phyloP scores from a whole-genome alignment of 2,329 filamentous ascomycete species.

The Conoideocrella luteorostrata region DNA sequence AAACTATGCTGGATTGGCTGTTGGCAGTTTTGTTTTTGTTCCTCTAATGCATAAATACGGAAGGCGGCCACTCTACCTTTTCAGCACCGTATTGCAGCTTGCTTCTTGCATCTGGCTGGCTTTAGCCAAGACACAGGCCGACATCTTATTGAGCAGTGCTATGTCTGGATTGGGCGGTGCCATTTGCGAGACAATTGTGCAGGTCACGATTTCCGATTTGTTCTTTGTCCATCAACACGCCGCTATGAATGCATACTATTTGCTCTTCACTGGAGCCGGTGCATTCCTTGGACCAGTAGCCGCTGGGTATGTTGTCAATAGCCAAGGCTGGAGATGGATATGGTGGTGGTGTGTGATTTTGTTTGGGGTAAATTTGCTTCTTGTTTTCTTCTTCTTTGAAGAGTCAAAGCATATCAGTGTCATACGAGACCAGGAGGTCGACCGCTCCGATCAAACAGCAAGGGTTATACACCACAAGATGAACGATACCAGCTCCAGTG shows the following conservation, averaged over 20 bases:
- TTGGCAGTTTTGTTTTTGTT: conserved; percentile 28
- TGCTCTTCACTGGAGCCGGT: conserved; percentile 20
- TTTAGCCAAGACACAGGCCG: conserved; percentile 9
- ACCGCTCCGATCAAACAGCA: too few species aligned
- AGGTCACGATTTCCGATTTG: conserved; percentile 29
- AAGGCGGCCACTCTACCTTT: conserved; percentile 24
- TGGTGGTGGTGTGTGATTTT: conserved; percentile 16
- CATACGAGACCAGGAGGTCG: too few species aligned
- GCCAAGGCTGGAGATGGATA: conserved; percentile 23
- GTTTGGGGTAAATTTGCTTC: conserved; percentile 3
- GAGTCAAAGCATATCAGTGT: conserved; percentile 5
- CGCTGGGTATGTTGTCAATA: conserved; percentile 14
- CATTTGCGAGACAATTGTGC: conserved; percentile 30
- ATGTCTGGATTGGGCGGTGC: conserved; percentile 28
- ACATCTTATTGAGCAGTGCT: conserved; percentile 13
- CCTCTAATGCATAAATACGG: conserved; percentile 28
- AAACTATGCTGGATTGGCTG: conserved; percentile 24
- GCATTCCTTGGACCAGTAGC: conserved; percentile 16
- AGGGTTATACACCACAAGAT: neutral
- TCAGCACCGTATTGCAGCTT: conserved; percentile 13
- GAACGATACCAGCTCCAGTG: neutral
- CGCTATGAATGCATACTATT: conserved; percentile 22
- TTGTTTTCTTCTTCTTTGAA: conserved; percentile 7
- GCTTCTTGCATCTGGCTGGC: conserved; percentile 13
- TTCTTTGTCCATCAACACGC: conserved; percentile 24